Conservation (phyloP, 1,139 yeast genomes). For the Suzukiozyma palmioleophila region DNA sequence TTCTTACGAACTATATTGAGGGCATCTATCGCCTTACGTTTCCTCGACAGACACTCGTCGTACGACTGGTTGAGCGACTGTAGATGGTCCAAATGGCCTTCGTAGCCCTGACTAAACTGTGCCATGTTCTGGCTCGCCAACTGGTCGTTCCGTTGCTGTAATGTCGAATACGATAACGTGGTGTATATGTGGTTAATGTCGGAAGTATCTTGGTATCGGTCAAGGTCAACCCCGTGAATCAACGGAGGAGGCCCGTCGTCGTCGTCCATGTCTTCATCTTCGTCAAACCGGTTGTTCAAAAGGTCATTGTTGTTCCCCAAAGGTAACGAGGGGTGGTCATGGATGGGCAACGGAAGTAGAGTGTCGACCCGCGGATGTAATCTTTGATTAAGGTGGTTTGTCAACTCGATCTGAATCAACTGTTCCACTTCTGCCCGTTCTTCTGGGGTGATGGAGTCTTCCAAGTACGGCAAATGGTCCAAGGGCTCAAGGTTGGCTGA, state of each 20-base stretch:
- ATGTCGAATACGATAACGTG: slow-evolving; percentile 26
- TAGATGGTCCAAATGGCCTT: slow-evolving; percentile 17
- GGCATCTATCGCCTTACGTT: slow-evolving; percentile 29
- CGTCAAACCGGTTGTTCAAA: slow-evolving; percentile 15
- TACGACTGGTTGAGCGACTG: slow-evolving; percentile 15
- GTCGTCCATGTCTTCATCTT: slow-evolving; percentile 11
- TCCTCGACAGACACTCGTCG: slow-evolving; percentile 16
- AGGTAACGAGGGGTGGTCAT: slow-evolving; percentile 6
- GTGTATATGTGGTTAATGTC: slow-evolving; percentile 24
- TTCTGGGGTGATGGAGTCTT: slow-evolving; percentile 25
- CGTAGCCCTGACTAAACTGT: slow-evolving; percentile 15
- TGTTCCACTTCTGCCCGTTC: slow-evolving; percentile 34
- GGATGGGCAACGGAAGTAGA: slow-evolving; percentile 18
- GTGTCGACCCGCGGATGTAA: slow-evolving; percentile 29
- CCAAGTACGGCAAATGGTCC: slow-evolving; percentile 32
- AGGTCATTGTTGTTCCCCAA: slow-evolving; percentile 16
- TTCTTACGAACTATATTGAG: slow-evolving; percentile 25
- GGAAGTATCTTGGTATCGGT: slow-evolving; percentile 20
- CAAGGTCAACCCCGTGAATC: slow-evolving; percentile 18
- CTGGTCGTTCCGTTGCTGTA: slow-evolving; percentile 26
- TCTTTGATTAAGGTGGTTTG: slow-evolving; percentile 11
- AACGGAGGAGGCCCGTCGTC: slow-evolving; percentile 16
- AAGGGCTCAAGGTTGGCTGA: slow-evolving; percentile 23
- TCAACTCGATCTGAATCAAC: slow-evolving; percentile 26
- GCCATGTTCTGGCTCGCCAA: slow-evolving; percentile 18